phyloP scores from a whole-genome alignment of 257 asterid genomes.

The Osmanthus fragrans region DNA sequence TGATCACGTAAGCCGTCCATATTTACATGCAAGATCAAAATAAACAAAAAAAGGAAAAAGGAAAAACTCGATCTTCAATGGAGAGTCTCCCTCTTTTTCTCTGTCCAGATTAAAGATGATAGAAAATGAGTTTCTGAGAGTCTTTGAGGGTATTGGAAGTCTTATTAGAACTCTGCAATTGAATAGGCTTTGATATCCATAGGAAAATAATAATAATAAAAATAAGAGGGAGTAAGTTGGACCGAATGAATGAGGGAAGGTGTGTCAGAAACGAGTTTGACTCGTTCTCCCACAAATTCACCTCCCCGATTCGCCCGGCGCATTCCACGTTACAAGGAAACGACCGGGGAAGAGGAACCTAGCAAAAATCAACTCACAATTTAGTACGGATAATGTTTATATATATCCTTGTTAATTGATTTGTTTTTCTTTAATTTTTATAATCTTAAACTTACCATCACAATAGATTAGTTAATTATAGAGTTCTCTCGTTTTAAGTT shows the following conservation, averaged over 20 bases:
- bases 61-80: neutral
- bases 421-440: neutral
- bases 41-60: neutral
- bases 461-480: too few species aligned
- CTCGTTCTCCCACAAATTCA: conserved; percentile 25
- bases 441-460: too few species aligned
- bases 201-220: neutral
- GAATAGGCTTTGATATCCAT: conserved; percentile 25
- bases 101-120: neutral
- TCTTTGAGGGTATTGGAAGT: conserved; percentile 9
- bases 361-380: neutral
- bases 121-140: neutral
- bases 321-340: conserved; percentile 17
- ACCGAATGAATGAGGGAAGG: conserved; percentile 27
- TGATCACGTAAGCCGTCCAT: conserved; percentile 22
- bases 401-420: too few species aligned
- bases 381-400: neutral
- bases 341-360: neutral
- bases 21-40: neutral
- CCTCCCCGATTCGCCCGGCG: conserved; percentile 32
- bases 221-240: neutral
- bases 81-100: neutral
- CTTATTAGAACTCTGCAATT: conserved; percentile 1
- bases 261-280: conserved; percentile 35
- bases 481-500: neutral